Conservation (phyloP, 768 basidiomycete species). For the Boletus barrowsii region DNA sequence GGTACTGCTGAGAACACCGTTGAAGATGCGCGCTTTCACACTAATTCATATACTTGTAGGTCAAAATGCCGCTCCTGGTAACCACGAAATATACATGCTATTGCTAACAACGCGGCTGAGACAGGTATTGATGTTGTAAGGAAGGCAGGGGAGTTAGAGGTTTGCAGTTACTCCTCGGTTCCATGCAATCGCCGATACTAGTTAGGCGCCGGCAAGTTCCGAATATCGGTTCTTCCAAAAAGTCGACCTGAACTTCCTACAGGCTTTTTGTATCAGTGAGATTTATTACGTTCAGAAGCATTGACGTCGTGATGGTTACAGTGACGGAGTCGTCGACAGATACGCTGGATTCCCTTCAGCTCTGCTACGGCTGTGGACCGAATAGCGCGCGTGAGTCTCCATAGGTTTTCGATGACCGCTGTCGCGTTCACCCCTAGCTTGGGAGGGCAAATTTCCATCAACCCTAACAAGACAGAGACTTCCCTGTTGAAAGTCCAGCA, state of each 20-base stretch:
- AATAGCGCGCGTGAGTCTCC: background rate
- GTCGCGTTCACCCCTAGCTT: background rate
- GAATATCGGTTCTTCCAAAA: constrained; percentile 13
- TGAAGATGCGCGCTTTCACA: constrained; percentile 1
- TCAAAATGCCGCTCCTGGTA: constrained; percentile 13
- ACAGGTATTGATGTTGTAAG: constrained; percentile 21
- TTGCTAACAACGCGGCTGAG: constrained; percentile 4
- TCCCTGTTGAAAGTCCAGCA: background rate
- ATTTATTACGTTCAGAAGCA: constrained; percentile 28
- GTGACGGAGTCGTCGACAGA: constrained; percentile 11
- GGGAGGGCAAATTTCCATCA: background rate
- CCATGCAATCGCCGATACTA: constrained; percentile 9
- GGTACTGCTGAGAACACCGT: constrained; percentile 12
- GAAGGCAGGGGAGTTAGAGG: constrained; percentile 19
- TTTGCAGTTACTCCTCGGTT: constrained; percentile 16
- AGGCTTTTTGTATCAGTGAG: constrained; percentile 23
- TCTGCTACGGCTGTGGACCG: background rate
- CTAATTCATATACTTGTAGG: constrained; percentile 6
- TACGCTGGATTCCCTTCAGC: constrained; percentile 5
- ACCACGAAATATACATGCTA: background rate
- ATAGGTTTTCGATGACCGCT: background rate
- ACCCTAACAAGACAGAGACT: background rate
- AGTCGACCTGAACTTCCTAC: constrained; percentile 18
- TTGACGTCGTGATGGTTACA: constrained; percentile 28
- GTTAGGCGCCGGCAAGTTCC: constrained; percentile 23